Base-by-base conservation (phyloP, 2,329 filamentous ascomycete genomes). In the Cephalotrichum gorgonifer region DNA sequence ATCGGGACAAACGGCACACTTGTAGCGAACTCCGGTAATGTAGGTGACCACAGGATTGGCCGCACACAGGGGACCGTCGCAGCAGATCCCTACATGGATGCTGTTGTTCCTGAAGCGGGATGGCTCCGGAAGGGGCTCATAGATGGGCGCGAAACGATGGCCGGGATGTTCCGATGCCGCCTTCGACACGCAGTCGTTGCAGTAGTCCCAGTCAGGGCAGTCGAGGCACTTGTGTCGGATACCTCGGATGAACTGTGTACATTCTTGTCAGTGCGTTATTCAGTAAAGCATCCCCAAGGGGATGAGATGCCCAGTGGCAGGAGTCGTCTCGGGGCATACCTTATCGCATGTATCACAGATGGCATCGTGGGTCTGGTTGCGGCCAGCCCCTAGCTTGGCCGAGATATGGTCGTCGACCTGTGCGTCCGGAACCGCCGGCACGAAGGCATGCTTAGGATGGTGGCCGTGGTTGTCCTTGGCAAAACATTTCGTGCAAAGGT, bases 171-270 rank as follows among this genome's bases (percentile, higher is more conserved):
- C 80, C 58, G 80, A 75, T 52, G 69, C 66, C 42, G 87, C 84
- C 55, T 75, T 79, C 57, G 74, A 68, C 51, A 88, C 66, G 67
- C 94, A 98, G 8, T 79, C 72, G 23, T 77, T 75, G 73, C 93
- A 98, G 70, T 87, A 97, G 61, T 98, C 93, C 86, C 88, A 98
- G 66, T 98, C 93, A 41, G 94, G 93, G 72, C 93, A 98, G 63
- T 88, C 84, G 55, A 97, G 75, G 65, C 93, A 98, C 76, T 98
- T 98, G 78, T 97, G 85, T 57, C 93, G 91, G 50, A 95, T 76
- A 57, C 93, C 94, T 57, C 77, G 75, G 59, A 98, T 93, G 64
- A 47, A 45, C 42, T 44, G 43, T 4, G n/a, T n/a, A n/a, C n/a
- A 27, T 4, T 26, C 3, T 25, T 3, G 23, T 43, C 27, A 43